Evolutionary conservation across 306 rosid genomes (phyloP), one percentile per base, ranked within the genome.

Genomic region (Erythrophleum fordii): DNA sequence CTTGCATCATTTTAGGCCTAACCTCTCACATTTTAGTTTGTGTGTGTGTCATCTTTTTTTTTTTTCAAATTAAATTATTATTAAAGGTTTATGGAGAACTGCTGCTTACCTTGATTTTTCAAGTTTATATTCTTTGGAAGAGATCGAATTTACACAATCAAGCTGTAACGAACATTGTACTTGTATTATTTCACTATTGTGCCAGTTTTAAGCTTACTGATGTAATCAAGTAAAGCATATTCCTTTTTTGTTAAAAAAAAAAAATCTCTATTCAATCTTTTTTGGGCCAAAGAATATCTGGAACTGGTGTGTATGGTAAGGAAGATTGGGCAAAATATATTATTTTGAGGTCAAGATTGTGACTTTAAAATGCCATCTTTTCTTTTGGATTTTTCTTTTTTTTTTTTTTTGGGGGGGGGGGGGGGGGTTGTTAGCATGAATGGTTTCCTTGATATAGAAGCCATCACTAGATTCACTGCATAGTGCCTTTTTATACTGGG

Each of bases 241-340:
- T 41, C 9, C 23, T 16, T 42, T 31, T 31, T 31, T 31, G n/a
- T n/a, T n/a, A n/a, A 48, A 14, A 7, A 35, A 34, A 31, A 35
- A 18, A 51, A 14, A 14, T 25, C 46, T 26, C 12, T 20, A 37
- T 25, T 17, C 20, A 25, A 16, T 61, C 12, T 16, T 46, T 62
- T 51, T 55, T 65, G 17, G 10, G 44, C 16, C 67, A 41, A 49
- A 73, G 83, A 51, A 37, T 56, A 37, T 61, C 55, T 72, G 64
- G 77, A 44, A 26, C 31, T 64, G 16, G n/a, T 64, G 48, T 58
- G 55, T 4, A 22, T 53, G 77, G 23, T 52, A 17, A 35, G 34
- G 35, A 73, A 13, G 46, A 64, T 48, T 25, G 49, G 26, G 34
- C 11, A 61, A 46, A 64, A 53, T 42, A 22, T 17, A 28, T 6